Evolutionary conservation across 1,284 basidiomycete species (phyloP), one percentile per base, ranked within the genome.

Genomic region (Cutaneotrichosporon sp.): DNA sequence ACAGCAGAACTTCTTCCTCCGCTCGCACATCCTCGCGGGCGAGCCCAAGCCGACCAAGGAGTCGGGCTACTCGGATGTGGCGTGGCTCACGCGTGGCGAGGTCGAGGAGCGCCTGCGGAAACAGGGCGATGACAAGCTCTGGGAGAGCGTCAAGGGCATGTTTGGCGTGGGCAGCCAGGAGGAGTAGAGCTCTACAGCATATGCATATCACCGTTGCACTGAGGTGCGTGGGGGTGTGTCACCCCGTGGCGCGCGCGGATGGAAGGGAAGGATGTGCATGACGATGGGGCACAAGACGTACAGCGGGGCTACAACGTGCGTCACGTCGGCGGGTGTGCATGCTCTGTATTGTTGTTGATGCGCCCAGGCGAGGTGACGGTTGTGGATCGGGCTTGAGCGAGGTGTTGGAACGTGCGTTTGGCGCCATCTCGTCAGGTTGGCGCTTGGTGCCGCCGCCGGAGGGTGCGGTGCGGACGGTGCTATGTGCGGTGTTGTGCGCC

Each of bases 21-120:
- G 73, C 51, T 79, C 76, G 24, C 78, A 78, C 65, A 78, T 80
- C 51, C 66, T 80, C 3, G 73, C 72, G 6, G 79, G 79, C 56
- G 69, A 75, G 64, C 78, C 79, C 14, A 64, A 66, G 31, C 62
- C 71, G 13, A 58, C 69, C 4, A 58, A 64, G 43, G 66, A 65
- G n/a, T 67, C 73, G 36, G 56, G 62, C 6, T 73, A 66, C 64
- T 65, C 59, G 43, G 49, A 59, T 4, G 69, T 66, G 63, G 75
- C 75, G n/a, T 79, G 77, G 77, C 66, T 79, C n/a, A 73, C 67
- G 13, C 57, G 67, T 11, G 31, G 58, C 16, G 77, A 79, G 62
- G 61, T 77, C 45, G 69, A 79, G 60, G 68, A 60, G 10, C 67
- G 68, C 24, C 60, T 78, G 46, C 50, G 56, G 56, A 58, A 64